A percentile compares a stretch with the other conserved stretches of the same genome.
Conservation (phyloP, 768 basidiomycete species). For the Suillus brevipes region DNA sequence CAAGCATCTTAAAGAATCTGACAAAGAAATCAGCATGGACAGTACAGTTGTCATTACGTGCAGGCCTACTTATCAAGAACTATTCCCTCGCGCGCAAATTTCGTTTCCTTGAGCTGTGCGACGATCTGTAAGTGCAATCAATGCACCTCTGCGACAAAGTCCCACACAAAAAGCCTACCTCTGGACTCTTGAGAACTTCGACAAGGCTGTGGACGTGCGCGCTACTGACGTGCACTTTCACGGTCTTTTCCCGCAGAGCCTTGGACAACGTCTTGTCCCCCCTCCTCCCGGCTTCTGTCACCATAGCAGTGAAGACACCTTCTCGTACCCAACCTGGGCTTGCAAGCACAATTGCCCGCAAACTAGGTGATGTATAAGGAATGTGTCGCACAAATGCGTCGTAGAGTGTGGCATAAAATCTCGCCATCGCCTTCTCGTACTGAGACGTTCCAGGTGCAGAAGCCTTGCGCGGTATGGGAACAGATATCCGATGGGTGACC, state of each 20-base stretch:
- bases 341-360: conserved; percentile 93
- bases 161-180: conserved; percentile 50
- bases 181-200: conserved; percentile 92
- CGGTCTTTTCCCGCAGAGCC: conserved; percentile 75
- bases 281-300: conserved; percentile 75
- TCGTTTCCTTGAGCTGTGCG: conserved; percentile 85
- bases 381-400: conserved; percentile 88
- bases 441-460: conserved; percentile 77
- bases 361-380: conserved; percentile 67
- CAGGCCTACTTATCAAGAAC: conserved; percentile 76
- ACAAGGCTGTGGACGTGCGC: conserved; percentile 95
- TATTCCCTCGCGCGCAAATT: conserved; percentile 92
- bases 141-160: background rate
- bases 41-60: background rate
- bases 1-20: conserved; percentile 98
- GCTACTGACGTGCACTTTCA: conserved; percentile 90
- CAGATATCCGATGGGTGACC: conserved; percentile 85
- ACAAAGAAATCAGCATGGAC: background rate
- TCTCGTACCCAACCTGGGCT: conserved; percentile 97
- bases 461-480: conserved; percentile 89
- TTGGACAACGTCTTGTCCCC: conserved; percentile 82
- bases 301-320: conserved; percentile 78
- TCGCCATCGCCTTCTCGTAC: conserved; percentile 87
- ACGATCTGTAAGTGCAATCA: conserved; percentile 50
- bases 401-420: conserved; percentile 84